Percentiles rank a stretch among this genome's conserved stretches.
Conservation (phyloP, 148 eudicot species). For the Salicornia ramosissima region DNA sequence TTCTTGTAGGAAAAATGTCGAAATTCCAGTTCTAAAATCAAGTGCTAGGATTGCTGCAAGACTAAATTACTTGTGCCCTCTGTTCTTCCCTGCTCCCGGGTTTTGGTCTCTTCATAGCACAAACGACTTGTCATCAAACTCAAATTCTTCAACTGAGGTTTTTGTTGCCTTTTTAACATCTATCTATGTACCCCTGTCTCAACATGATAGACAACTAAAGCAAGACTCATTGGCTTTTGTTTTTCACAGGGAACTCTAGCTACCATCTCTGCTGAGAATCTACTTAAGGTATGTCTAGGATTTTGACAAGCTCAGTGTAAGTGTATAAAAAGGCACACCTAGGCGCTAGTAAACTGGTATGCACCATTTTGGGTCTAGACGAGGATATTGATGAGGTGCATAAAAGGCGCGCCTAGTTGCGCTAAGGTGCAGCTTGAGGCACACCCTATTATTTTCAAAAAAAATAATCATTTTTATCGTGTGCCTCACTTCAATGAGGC, state of each 20-base stretch:
- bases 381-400: no score
- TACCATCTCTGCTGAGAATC: slow-evolving; percentile 70
- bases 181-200: neutral
- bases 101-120: slow-evolving; percentile 55
- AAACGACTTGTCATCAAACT: slow-evolving; percentile 21
- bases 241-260: slow-evolving; percentile 43
- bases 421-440: no score
- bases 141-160: slow-evolving; percentile 43
- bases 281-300: slow-evolving; percentile 61
- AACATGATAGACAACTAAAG: slow-evolving; percentile 6
- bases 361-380: no score
- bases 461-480: no score
- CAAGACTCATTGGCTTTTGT: slow-evolving; percentile 15
- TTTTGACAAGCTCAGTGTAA: slow-evolving; percentile 4
- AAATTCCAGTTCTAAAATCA: slow-evolving; percentile 71
- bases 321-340: no score
- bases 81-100: slow-evolving; percentile 88
- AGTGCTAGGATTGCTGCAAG: slow-evolving; percentile 88
- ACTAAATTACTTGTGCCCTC: slow-evolving; percentile 83
- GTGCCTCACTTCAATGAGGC: no score
- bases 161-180: slow-evolving; percentile 15
- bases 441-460: no score
- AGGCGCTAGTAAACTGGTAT: no score
- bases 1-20: slow-evolving; percentile 60
- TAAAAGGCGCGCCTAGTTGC: no score